Conservation (phyloP, 2,329 filamentous ascomycete species). For the Bipolaris cookei region DNA sequence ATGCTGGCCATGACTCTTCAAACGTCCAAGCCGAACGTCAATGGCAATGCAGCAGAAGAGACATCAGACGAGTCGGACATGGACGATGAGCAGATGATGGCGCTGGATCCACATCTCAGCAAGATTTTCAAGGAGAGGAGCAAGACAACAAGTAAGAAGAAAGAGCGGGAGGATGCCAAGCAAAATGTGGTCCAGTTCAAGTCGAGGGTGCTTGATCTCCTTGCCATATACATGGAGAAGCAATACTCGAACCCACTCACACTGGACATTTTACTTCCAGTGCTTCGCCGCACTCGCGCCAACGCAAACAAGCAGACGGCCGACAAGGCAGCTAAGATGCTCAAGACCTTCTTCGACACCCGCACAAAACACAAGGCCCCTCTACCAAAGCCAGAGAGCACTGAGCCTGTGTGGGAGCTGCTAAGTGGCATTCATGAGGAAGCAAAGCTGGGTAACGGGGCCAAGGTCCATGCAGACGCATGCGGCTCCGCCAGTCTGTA, state of each 20-base stretch:
- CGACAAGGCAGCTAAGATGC: conserved; percentile 73
- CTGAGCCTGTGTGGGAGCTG: conserved; percentile 60
- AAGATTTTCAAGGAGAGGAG: conserved; percentile 83
- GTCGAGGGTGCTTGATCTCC: conserved; percentile 85
- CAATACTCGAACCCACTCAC: conserved; percentile 72
- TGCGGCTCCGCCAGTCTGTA: conserved; percentile 76
- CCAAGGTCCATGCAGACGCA: conserved; percentile 74
- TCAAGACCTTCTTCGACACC: conserved; percentile 74
- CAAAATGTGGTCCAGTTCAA: conserved; percentile 94
- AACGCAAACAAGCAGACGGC: conserved; percentile 78
- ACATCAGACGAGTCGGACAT: conserved; percentile 75
- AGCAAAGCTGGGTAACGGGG: conserved; percentile 65
- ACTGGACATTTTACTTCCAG: conserved; percentile 73
- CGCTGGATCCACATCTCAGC: conserved; percentile 79
- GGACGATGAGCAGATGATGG: conserved; percentile 95
- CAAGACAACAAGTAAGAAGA: conserved; percentile 71
- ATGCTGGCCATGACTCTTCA: conserved; percentile 80
- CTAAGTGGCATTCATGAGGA: conserved; percentile 73
- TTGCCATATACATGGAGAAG: conserved; percentile 83
- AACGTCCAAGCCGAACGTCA: conserved; percentile 62
- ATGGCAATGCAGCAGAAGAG: conserved; percentile 67
- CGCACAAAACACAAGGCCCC: conserved; percentile 58
- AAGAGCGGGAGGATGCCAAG: conserved; percentile 85
- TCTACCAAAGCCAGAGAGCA: conserved; percentile 52
- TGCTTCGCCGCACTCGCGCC: conserved; percentile 77